Evolutionary conservation across 2,329 filamentous ascomycete genomes (phyloP).

Genomic region (Aspergillus brunneoviolaceus): DNA sequence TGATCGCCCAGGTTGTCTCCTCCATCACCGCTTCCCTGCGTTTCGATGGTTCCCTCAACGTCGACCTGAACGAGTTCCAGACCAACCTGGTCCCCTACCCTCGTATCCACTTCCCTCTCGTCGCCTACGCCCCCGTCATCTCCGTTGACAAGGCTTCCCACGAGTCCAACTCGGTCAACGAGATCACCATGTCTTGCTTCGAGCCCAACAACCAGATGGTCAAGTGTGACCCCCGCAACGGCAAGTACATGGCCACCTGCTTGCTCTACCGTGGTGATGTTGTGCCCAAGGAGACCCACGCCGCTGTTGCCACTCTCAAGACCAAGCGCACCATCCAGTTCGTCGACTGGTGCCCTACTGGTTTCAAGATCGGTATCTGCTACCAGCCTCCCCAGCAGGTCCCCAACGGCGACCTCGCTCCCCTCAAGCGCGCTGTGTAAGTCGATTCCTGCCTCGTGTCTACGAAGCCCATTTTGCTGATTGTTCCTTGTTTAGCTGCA

Average conservation of each 20-base stretch:
- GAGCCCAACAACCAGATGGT: conserved; percentile 99
- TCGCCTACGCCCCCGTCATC: conserved; percentile 92
- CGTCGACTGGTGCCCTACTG: conserved; percentile 99
- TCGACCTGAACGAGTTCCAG: conserved; percentile 99
- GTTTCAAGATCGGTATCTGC: conserved; percentile 99
- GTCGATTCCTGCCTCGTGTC: conserved; percentile 42
- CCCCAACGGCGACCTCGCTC: conserved; percentile 93
- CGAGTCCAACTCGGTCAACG: conserved; percentile 96
- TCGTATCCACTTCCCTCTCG: conserved; percentile 98
- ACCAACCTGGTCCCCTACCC: conserved; percentile 99
- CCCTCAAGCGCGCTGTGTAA: conserved; percentile 97
- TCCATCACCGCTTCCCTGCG: conserved; percentile 98
- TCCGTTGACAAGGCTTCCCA: conserved; percentile 94
- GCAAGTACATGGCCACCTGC: conserved; percentile 99
- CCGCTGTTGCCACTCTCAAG: conserved; percentile 92
- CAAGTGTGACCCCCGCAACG: conserved; percentile 96
- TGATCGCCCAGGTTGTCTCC: conserved; percentile 98
- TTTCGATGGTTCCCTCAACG: conserved; percentile 98
- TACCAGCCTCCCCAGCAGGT: conserved; percentile 97
- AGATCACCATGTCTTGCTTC: conserved; percentile 99
- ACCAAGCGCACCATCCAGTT: conserved; percentile 99
- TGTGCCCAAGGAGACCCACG: conserved; percentile 92
- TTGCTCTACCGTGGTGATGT: conserved; percentile 98
- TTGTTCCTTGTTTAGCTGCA: conserved; percentile 63
- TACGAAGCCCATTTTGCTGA: background rate